Evolutionary conservation across 768 basidiomycete genomes (phyloP), one percentile per base, ranked within the genome.

Genomic region (Crassisporium funariophilum): DNA sequence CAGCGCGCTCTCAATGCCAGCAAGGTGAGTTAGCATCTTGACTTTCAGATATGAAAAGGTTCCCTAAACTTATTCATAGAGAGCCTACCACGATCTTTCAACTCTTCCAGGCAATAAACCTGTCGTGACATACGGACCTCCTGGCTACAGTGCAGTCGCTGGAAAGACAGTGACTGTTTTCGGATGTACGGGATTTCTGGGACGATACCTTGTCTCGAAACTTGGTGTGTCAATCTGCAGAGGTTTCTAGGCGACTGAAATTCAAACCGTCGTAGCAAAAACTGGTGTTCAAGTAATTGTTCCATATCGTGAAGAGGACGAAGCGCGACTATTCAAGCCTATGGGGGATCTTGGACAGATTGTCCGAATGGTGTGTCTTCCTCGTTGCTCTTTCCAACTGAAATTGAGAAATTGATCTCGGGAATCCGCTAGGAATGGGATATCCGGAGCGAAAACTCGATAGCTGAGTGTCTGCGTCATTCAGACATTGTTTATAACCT

Each of bases 321-420:
- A 93, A 63, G 91, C 87, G 58, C 78, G 95, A 49, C 81, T 89
- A 60, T 73, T 99, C 61, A 88, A 86, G 69, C 89, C 89, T 10
- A 95, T 88, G 84, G 97, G 95, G 34, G 97, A 99, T 73, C 75
- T 98, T 44, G 97, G 97, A 6, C 94, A 95, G 73, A 88, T 99
- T 53, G 89, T 98, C 46, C 83, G 90, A 58, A 83, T 98, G 88
- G 95, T 95, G 61, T 61, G 73, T 65, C 41, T 44, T 31, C 21
- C 23, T 5, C n/a, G 29, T 19, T 38, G 44, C 35, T 43, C 29
- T 37, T 37, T 48, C 41, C 24, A 17, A 21, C 21, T 29, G 20
- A 35, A 11, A 24, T 23, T 44, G 19, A 33, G 16, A 27, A 11
- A 24, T 29, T 27, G 35, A 36, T 31, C 29, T 31, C n/a, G 29